Evolutionary conservation across 139 green algal species (phyloP).

Genomic region (Chlorella sorokiniana): DNA sequence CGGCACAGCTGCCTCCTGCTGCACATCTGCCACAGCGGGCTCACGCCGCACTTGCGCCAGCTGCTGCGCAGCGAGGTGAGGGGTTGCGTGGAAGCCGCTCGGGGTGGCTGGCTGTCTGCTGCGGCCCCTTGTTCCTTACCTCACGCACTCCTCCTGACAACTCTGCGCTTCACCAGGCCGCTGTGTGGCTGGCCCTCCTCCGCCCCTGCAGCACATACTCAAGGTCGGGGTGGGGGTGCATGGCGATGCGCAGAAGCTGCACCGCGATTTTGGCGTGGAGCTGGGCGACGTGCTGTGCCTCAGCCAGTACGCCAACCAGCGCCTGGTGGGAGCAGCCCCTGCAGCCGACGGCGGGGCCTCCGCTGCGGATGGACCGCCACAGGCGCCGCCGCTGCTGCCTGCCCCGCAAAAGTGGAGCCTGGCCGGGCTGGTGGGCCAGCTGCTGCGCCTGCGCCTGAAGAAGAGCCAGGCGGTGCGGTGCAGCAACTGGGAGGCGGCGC

Average conservation of each 20-base stretch:
- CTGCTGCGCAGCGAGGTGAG: constrained; percentile 36
- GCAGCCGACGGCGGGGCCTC: neutral
- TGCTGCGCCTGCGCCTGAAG: constrained; percentile 33
- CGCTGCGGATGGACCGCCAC: neutral
- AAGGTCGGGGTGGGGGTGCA: constrained; percentile 54
- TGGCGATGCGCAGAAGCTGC: constrained; percentile 54
- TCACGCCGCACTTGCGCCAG: constrained; percentile 35
- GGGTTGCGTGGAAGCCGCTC: no score
- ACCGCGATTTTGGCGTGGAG: constrained; percentile 51
- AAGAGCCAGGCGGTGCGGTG: constrained; percentile 45
- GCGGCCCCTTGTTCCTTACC: no score
- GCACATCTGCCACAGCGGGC: constrained; percentile 39
- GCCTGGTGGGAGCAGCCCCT: no score
- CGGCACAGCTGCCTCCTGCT: constrained; percentile 45
- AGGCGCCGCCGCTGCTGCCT: neutral
- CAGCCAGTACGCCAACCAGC: constrained; percentile 45
- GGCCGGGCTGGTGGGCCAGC: constrained; percentile 30
- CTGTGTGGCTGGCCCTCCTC: no score
- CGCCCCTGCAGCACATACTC: constrained; percentile 41
- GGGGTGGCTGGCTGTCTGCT: no score
- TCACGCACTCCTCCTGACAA: no score
- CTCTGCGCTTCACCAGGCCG: no score
- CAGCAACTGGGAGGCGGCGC: constrained; percentile 50
- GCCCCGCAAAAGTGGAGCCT: constrained; percentile 48
- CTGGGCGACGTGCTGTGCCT: constrained; percentile 47